Percentiles rank a stretch among this genome's conserved stretches.
Evolutionary conservation across 2,329 filamentous ascomycete species (phyloP).

Genomic region (Aspergillus fijiensis): DNA sequence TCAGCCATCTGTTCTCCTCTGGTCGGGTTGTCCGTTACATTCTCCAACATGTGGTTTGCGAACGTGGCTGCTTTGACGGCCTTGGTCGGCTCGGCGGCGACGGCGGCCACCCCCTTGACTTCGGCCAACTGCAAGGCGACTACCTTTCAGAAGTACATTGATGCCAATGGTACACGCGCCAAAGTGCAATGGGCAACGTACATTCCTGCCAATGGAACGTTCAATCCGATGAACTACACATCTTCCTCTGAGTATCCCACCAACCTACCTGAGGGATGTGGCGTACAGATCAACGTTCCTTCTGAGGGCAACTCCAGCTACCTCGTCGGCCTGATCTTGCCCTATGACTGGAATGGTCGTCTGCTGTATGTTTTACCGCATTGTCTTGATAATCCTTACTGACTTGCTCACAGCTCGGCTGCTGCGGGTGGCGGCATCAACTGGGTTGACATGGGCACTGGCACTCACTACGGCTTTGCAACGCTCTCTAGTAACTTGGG

Average conservation of each 20-base stretch:
- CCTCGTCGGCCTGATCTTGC: not conserved
- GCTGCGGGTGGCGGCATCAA: conserved; percentile 1
- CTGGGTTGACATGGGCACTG: not conserved
- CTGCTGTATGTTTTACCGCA: not conserved
- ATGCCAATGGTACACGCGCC: not conserved
- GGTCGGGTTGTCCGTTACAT: too few species aligned
- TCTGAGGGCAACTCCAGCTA: not conserved
- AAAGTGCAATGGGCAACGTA: not conserved
- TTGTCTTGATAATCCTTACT: not conserved
- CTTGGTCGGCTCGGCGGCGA: not conserved
- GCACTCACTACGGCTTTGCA: not conserved
- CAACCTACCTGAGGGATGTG: not conserved
- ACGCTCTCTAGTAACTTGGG: not conserved
- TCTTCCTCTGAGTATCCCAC: not conserved
- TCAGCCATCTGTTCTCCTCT: too few species aligned
- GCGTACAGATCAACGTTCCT: not conserved
- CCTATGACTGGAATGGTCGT: not conserved
- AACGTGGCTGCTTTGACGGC: not conserved
- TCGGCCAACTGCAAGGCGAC: not conserved
- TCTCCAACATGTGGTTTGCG: not conserved
- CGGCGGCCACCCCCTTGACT: not conserved
- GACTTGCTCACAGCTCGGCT: not conserved
- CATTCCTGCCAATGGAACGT: not conserved
- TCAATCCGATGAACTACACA: not conserved
- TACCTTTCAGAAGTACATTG: not conserved